Percentiles rank a stretch among this genome's conserved stretches.
Evolutionary conservation across 768 basidiomycete species (phyloP).

Genomic region (Rhodotorula babjevae): DNA sequence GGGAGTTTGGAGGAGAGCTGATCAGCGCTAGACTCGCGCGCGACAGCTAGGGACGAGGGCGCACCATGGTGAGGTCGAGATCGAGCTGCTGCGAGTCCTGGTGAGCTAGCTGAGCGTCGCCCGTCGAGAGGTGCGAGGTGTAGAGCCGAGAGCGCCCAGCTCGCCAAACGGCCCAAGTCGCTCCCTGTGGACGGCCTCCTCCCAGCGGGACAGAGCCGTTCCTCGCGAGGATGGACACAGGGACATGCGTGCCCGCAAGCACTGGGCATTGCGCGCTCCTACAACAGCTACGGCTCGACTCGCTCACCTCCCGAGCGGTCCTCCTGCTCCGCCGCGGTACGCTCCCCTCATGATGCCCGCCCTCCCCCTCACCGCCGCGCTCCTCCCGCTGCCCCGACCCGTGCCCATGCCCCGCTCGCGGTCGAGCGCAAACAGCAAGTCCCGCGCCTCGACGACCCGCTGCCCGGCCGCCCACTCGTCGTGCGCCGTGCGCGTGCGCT

Average conservation of each 20-base stretch:
- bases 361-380: slow-evolving; percentile 11
- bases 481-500: slow-evolving; percentile 45
- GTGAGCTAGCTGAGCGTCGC: no score
- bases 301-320: no score
- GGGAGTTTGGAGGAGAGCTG: not conserved
- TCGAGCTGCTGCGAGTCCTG: not conserved
- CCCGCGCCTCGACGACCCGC: slow-evolving; percentile 63
- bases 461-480: slow-evolving; percentile 58
- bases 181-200: no score
- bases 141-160: no score
- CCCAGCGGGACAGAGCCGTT: no score
- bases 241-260: no score
- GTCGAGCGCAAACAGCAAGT: slow-evolving; percentile 80
- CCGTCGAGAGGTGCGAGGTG: no score
- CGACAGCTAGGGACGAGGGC: no score
- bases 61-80: not conserved
- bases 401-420: slow-evolving; percentile 46
- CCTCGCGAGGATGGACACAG: no score
- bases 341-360: slow-evolving; percentile 24
- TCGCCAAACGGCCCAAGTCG: no score
- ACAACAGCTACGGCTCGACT: no score
- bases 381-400: slow-evolving; percentile 25
- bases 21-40: not conserved
- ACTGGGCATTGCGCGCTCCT: no score
- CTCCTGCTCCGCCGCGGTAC: not conserved